phyloP scores from a whole-genome alignment of 306 rosid genomes.

The Styphnolobium japonicum region DNA sequence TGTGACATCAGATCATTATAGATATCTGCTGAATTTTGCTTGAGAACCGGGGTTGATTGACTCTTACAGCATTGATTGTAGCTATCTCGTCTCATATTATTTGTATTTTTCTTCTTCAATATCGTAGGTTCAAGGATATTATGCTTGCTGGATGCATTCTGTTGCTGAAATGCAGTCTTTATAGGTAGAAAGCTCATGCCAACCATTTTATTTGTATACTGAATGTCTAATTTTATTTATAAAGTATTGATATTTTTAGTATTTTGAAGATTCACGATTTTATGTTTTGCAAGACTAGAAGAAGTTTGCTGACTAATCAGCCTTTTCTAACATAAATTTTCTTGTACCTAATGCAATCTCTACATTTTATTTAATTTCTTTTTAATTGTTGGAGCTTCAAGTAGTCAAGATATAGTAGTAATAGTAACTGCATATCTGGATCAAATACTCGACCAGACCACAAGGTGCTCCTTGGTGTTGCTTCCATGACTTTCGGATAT shows the following conservation, averaged over 20 bases:
- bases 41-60: neutral
- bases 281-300: neutral
- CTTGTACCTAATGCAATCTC: neutral
- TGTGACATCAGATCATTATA: neutral
- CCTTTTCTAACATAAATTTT: neutral
- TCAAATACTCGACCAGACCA: neutral
- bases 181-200: slow-evolving; percentile 42
- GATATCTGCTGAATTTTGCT: neutral
- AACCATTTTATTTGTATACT: slow-evolving; percentile 4
- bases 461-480: neutral
- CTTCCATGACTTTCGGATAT: neutral
- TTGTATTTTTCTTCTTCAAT: neutral
- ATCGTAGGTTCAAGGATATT: slow-evolving; percentile 45
- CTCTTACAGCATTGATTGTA: neutral
- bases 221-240: neutral
- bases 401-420: neutral
- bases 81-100: neutral
- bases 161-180: slow-evolving; percentile 40
- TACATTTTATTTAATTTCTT: neutral
- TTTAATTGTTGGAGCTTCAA: neutral
- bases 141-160: slow-evolving; percentile 44
- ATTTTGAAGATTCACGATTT: neutral
- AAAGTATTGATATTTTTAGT: slow-evolving; percentile 3
- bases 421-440: neutral
- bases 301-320: neutral